Percentiles rank a stretch among this genome's conserved stretches.
These are phyloP conservation scores for Scedosporium minutisporum DNA, from an alignment of 2,329 filamentous ascomycete species.

Conservation along the genomic window DNA sequence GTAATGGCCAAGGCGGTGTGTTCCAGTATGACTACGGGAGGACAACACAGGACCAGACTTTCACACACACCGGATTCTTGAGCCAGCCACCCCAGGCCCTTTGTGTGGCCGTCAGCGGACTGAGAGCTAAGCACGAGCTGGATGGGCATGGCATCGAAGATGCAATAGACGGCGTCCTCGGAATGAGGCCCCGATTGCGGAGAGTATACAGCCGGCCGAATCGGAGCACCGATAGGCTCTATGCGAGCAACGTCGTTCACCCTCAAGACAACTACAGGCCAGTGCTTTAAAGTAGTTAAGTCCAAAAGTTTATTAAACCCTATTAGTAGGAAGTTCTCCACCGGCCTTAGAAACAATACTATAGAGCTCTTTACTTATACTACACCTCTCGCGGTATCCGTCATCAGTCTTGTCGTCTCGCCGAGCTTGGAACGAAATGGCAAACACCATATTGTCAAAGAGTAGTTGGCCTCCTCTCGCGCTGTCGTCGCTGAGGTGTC, in stretches of 20 bases:
- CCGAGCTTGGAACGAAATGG: too few relatives aligned
- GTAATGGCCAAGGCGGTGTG: constrained; percentile 11
- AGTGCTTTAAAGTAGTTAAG: too few relatives aligned
- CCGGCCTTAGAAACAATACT: too few relatives aligned
- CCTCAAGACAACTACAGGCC: too few relatives aligned
- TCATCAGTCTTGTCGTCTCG: too few relatives aligned
- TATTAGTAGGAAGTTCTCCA: too few relatives aligned
- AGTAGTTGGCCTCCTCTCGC: too few relatives aligned
- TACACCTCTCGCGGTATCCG: too few relatives aligned
- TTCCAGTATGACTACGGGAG: constrained; percentile 19
- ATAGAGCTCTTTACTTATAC: too few relatives aligned
- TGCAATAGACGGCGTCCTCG: not conserved
- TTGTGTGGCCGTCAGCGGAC: constrained; percentile 6
- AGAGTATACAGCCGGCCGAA: not conserved
- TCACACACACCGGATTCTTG: constrained; percentile 9
- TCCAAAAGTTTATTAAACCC: too few relatives aligned
- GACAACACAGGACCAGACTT: constrained; percentile 10
- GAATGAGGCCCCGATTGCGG: not conserved
- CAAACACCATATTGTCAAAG: too few relatives aligned
- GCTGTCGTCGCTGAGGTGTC: too few relatives aligned
- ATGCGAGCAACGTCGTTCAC: not conserved
- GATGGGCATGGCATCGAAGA: not conserved
- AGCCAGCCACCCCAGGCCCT: constrained; percentile 13
- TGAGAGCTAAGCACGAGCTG: not conserved
- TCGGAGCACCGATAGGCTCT: not conserved